A percentile compares a stretch with the other conserved stretches of the same genome.
Conservation (phyloP, 2,329 filamentous ascomycete genomes). For the Penicillium sp. region DNA sequence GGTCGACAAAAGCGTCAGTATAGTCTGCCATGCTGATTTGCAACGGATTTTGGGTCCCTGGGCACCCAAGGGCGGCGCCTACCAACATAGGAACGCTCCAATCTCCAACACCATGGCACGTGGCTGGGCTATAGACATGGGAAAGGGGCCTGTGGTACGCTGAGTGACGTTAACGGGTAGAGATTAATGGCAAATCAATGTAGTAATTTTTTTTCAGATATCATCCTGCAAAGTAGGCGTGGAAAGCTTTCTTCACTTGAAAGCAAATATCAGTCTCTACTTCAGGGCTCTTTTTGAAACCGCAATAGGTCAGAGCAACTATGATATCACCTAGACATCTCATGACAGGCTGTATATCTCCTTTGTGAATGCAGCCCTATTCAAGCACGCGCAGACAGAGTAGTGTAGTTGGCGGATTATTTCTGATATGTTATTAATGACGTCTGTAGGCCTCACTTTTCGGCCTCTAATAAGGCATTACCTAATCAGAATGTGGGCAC, state of each 20-base stretch:
- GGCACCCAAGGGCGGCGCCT: background rate
- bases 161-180: background rate
- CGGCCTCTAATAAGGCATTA: background rate
- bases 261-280: no score
- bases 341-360: no score
- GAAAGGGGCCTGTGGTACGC: background rate
- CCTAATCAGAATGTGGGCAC: background rate
- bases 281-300: no score
- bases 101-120: background rate
- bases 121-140: background rate
- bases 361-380: no score
- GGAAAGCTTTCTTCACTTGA: no score
- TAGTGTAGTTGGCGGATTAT: background rate
- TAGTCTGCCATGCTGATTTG: background rate
- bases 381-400: no score
- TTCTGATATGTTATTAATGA: background rate
- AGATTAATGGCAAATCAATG: no score
- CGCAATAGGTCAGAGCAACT: no score
- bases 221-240: no score
- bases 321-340: no score
- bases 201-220: no score
- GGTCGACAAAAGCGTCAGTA: background rate
- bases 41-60: background rate
- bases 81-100: background rate
- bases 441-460: background rate